Evolutionary conservation across 2,329 filamentous ascomycete species (phyloP).

Genomic region (Exophiala spinifera): DNA sequence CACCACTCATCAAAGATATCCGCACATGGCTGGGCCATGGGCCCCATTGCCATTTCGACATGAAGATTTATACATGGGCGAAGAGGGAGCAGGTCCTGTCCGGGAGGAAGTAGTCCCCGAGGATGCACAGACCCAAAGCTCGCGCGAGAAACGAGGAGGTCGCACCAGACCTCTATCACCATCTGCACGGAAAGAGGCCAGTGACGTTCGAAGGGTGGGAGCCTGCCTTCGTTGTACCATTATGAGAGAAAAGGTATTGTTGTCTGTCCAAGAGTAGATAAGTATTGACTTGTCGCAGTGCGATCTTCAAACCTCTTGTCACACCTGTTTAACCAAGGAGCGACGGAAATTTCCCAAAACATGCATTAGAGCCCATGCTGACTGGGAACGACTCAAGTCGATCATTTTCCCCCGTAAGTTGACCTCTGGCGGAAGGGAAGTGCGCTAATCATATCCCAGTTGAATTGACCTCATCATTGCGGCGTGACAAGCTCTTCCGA

Average conservation of each 20-base stretch:
- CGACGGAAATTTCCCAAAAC: slow-evolving; percentile 22
- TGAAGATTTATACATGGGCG: slow-evolving; percentile 7
- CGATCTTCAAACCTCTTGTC: slow-evolving; percentile 11
- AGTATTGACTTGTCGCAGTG: slow-evolving; percentile 25
- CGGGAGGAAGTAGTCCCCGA: slow-evolving; percentile 5
- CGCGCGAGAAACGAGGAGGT: slow-evolving; percentile 15
- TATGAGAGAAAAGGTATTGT: slow-evolving; percentile 24
- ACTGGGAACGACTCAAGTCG: slow-evolving; percentile 11
- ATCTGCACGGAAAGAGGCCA: slow-evolving; percentile 14
- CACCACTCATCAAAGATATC: slow-evolving; percentile 10
- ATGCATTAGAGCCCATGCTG: slow-evolving; percentile 15
- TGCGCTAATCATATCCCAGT: slow-evolving; percentile 4
- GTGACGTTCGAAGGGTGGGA: slow-evolving; percentile 19
- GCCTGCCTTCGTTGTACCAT: slow-evolving; percentile 25
- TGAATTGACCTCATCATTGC: slow-evolving; percentile 15
- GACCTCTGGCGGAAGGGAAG: background rate
- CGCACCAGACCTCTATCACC: slow-evolving; percentile 19
- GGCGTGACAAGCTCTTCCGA: slow-evolving; percentile 1
- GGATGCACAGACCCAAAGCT: background rate
- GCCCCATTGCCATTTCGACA: slow-evolving; percentile 8
- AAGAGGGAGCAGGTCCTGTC: background rate
- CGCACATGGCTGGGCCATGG: slow-evolving; percentile 14
- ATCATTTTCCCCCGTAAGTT: slow-evolving; percentile 19
- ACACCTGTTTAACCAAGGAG: slow-evolving; percentile 16
- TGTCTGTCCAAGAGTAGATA: slow-evolving; percentile 26